These are phyloP conservation scores for Globisporangium nunn DNA, from an alignment of 352 stramenopile species.

Conservation along the genomic window DNA sequence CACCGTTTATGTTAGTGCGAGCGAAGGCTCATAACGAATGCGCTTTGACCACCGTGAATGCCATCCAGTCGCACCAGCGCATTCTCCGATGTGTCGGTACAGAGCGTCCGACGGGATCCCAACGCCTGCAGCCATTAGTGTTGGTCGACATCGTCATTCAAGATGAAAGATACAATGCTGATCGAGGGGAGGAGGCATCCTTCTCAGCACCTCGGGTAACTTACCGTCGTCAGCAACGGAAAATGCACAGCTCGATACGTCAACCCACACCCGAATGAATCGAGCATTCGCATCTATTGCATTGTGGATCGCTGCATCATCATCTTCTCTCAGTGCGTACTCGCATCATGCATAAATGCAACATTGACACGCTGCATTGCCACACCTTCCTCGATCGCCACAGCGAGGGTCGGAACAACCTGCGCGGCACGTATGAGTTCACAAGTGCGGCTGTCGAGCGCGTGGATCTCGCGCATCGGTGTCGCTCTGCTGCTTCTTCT, in stretches of 20 bases:
- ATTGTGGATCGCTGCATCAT: slow-evolving; percentile 61
- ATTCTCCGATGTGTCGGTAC: slow-evolving; percentile 39
- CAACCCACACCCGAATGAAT: slow-evolving; percentile 34
- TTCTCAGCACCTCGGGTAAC: neutral
- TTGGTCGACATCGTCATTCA: neutral
- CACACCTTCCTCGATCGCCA: slow-evolving; percentile 63
- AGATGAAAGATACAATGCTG: too few relatives aligned
- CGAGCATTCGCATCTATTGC: slow-evolving; percentile 53
- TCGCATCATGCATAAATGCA: neutral
- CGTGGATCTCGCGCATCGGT: slow-evolving; percentile 16
- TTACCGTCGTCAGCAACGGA: slow-evolving; percentile 63
- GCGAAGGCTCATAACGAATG: too few relatives aligned
- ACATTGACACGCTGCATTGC: neutral
- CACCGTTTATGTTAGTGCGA: neutral
- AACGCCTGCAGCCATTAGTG: slow-evolving; percentile 24
- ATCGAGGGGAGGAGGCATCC: too few relatives aligned
- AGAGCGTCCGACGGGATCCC: slow-evolving; percentile 50
- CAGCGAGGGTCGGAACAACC: slow-evolving; percentile 42
- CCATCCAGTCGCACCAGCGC: slow-evolving; percentile 19
- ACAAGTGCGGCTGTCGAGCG: slow-evolving; percentile 27
- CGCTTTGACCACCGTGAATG: too few relatives aligned
- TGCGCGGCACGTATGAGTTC: slow-evolving; percentile 54
- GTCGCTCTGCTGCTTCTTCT: neutral
- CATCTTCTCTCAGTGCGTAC: neutral
- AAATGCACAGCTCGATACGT: slow-evolving; percentile 45